A percentile compares a stretch with the other conserved stretches of the same genome.
These are phyloP conservation scores for Aspergillus persii DNA, from an alignment of 2,329 filamentous ascomycete species.

Conservation along the genomic window DNA sequence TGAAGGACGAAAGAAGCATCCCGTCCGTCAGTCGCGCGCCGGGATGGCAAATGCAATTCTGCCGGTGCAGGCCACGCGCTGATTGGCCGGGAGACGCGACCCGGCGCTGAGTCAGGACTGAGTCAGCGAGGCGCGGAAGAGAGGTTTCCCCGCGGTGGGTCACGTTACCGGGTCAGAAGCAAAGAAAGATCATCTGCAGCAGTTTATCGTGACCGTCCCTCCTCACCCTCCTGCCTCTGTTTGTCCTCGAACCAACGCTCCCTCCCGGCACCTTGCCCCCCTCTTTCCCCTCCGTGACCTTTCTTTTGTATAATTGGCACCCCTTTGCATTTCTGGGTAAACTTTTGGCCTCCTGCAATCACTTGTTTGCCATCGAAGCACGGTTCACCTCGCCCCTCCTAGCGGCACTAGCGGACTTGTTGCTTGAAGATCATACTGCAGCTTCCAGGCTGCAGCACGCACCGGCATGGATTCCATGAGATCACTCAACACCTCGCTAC, in stretches of 20 bases:
- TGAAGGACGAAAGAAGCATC: constrained; percentile 18
- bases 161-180: constrained; percentile 39
- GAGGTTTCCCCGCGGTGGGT: constrained; percentile 34
- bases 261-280: not conserved
- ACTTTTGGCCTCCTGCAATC: not conserved
- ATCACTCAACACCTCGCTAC: constrained; percentile 61
- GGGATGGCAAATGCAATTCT: constrained; percentile 34
- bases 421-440: constrained; percentile 2
- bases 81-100: constrained; percentile 31
- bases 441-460: constrained; percentile 9
- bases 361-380: constrained; percentile 11
- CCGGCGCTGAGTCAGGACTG: constrained; percentile 27
- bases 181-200: constrained; percentile 30
- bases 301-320: constrained; percentile 5
- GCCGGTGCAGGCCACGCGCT: constrained; percentile 29
- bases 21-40: constrained; percentile 29
- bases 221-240: constrained; percentile 12
- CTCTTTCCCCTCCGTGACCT: constrained; percentile 3
- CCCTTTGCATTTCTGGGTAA: not conserved
- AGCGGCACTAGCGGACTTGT: constrained; percentile 10
- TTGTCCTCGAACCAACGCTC: constrained; percentile 2
- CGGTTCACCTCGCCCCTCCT: constrained; percentile 22
- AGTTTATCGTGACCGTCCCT: constrained; percentile 6
- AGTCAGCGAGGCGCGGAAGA: constrained; percentile 23
- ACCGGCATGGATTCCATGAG: constrained; percentile 62